phyloP scores from a whole-genome alignment of 345 rosid genomes.

The Citrus mangshanensis region DNA sequence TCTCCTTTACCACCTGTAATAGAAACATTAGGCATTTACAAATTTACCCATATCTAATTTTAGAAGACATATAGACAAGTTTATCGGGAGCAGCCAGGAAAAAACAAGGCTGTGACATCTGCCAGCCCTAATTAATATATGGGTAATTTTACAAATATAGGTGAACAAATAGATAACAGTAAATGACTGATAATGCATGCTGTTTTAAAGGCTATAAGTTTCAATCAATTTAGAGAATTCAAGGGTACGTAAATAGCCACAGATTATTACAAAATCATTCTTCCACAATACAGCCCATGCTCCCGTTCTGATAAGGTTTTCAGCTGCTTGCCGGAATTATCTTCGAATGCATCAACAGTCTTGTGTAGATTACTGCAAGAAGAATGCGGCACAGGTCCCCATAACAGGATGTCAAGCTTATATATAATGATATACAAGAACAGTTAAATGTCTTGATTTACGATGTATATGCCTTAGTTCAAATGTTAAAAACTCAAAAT shows the following conservation, averaged over 20 bases:
- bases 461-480: neutral
- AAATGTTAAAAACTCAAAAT: neutral
- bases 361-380: constrained; percentile 28
- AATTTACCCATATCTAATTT: too few species aligned
- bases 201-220: neutral
- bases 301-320: constrained; percentile 28
- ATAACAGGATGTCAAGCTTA: constrained; percentile 7
- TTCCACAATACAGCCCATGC: constrained; percentile 21
- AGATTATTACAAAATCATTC: constrained; percentile 43
- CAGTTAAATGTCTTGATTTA: neutral
- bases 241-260: neutral
- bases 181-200: neutral
- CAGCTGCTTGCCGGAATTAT: constrained; percentile 20
- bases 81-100: neutral
- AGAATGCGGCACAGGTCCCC: constrained; percentile 17
- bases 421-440: neutral
- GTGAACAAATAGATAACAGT: neutral
- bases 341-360: constrained; percentile 13
- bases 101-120: neutral
- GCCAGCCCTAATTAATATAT: too few species aligned
- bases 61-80: neutral
- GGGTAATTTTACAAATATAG: too few species aligned
- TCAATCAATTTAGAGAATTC: neutral
- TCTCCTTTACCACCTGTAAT: too few species aligned
- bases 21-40: too few species aligned